phyloP scores from a whole-genome alignment of 75 land plant species.

The Cryptomeria japonica region DNA sequence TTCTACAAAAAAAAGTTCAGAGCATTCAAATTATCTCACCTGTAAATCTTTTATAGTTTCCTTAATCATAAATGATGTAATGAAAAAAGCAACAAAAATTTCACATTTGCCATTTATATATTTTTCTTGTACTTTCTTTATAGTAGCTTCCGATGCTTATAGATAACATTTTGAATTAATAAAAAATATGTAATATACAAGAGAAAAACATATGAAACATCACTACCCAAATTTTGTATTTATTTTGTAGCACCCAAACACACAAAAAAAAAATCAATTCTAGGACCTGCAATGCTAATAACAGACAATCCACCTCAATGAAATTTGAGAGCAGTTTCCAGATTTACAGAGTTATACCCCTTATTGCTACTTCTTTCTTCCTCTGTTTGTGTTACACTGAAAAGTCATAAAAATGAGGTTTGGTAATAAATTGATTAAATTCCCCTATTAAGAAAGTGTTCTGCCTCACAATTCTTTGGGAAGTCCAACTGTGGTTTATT shows the following conservation, averaged over 20 bases:
- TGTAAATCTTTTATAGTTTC: background rate
- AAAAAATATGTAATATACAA: background rate
- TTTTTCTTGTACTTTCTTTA: background rate
- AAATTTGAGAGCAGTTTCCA: background rate
- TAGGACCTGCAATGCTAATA: background rate
- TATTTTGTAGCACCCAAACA: background rate
- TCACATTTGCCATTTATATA: too few species aligned
- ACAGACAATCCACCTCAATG: background rate
- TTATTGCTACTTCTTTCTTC: background rate
- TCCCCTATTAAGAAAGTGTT: background rate
- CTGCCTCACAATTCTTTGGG: background rate
- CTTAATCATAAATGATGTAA: background rate
- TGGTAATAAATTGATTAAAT: background rate
- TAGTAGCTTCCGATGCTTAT: background rate
- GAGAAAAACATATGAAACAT: background rate
- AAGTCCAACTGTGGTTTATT: background rate
- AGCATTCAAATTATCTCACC: background rate
- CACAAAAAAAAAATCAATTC: background rate
- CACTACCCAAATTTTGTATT: background rate
- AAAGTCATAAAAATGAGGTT: background rate
- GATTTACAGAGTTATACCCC: background rate
- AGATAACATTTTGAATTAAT: background rate
- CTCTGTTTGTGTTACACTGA: background rate
- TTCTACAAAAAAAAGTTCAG: background rate
- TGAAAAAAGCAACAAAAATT: background rate